Evolutionary conservation across 2,329 filamentous ascomycete genomes (phyloP), one percentile per base, ranked within the genome.

Genomic region (Bimuria novae-zelandiae): DNA sequence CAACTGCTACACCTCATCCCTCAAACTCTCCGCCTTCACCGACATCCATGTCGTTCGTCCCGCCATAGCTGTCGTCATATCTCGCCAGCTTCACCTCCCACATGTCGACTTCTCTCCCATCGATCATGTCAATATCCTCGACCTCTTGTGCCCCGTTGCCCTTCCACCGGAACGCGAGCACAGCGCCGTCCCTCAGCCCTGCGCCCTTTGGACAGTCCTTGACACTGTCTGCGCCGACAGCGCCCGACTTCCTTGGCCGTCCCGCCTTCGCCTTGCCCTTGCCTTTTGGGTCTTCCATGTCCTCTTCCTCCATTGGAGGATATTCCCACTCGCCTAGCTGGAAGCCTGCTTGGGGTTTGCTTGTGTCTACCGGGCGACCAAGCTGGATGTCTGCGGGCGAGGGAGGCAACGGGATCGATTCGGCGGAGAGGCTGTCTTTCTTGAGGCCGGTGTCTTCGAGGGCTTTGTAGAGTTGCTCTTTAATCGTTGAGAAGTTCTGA

Each of bases 271-370:
- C 74, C 46, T 75, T 76, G 8, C 73, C 75, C 44, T 78, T 77
- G 14, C 69, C 68, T 23, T 68, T 76, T 7, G 52, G 57, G 16
- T 56, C 58, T 17, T 45, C 57, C 6, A 69, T 69, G 0, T 66
- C 69, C 1, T 68, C 68, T 4, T 66, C 61, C 14, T 66, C 68
- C 8, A 57, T 65, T 0, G 43, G 46, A 3, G 27, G 47, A 14
- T 61, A 57, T 32, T 74, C 65, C 71, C 71, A 74, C 22, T 71
- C 69, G 4, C 65, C 71, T 0, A 70, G 54, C 22, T 64, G 57
- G 62, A 77, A 80, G 33, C 78, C 78, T 29, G 69, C 59, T 14
- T 54, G 59, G 1, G 75, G 60, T 23, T 80, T 73, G 52, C 75
- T 70, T 32, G 68, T 56, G 58, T 80, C 76, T 25, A 68, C 54